Evolutionary conservation across 768 basidiomycete species (phyloP).

Genomic region (Russula sp.): DNA sequence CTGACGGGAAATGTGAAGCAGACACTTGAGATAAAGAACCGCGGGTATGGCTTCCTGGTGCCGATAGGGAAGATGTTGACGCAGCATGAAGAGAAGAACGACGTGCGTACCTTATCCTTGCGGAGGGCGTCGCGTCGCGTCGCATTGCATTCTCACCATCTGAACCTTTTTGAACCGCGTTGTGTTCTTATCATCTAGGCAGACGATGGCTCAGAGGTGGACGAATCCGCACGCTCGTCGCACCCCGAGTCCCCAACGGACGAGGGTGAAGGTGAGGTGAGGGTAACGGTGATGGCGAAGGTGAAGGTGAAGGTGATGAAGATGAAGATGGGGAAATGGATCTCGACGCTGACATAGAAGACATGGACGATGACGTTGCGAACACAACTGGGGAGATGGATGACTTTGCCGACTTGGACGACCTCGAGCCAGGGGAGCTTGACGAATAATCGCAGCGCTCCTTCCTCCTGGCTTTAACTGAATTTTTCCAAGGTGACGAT

Average conservation of each 20-base stretch:
- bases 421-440: conserved; percentile 17
- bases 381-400: conserved; percentile 25
- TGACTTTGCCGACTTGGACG: conserved; percentile 21
- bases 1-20: conserved; percentile 35
- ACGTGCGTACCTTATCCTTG: conserved; percentile 49
- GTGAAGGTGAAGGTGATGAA: conserved; percentile 56
- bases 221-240: conserved; percentile 41
- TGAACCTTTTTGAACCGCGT: background rate
- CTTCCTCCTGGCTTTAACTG: background rate
- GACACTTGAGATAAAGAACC: conserved; percentile 59
- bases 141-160: too few relatives aligned
- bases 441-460: conserved; percentile 12
- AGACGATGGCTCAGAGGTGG: conserved; percentile 42
- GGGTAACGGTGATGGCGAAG: conserved; percentile 49
- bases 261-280: conserved; percentile 35
- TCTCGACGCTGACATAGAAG: conserved; percentile 42
- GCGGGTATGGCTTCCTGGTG: conserved; percentile 64
- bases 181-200: conserved; percentile 34
- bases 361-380: conserved; percentile 26
- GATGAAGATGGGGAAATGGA: conserved; percentile 50
- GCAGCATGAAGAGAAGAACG: conserved; percentile 80
- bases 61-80: conserved; percentile 74
- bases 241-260: conserved; percentile 41
- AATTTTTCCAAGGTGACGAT: background rate
- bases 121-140: too few relatives aligned